A percentile compares a stretch with the other conserved stretches of the same genome.
These are phyloP conservation scores for Solanum bukasovii DNA, from an alignment of 257 asterid species.

Conservation along the genomic window DNA sequence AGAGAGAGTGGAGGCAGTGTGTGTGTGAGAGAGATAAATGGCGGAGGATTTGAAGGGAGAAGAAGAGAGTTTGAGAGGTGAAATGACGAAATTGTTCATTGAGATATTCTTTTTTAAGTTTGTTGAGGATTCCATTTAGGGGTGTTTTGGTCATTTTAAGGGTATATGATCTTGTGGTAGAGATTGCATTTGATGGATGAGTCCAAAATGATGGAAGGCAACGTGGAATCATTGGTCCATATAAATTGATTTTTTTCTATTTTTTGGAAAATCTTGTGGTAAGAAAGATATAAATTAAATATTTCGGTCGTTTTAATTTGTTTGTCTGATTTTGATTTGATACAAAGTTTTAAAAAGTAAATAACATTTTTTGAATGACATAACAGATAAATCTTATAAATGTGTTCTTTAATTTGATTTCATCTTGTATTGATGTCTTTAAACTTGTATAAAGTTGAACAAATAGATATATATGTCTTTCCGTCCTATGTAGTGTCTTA, in stretches of 20 bases:
- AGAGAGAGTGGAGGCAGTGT: neutral
- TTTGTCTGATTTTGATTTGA: neutral
- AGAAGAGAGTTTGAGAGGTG: neutral
- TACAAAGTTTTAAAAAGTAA: neutral
- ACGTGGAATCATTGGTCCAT: neutral
- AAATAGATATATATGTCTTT: too few species aligned
- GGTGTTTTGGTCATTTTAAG: neutral
- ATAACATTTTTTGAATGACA: neutral
- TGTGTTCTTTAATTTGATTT: too few species aligned
- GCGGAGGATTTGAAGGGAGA: neutral
- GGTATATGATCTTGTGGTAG: neutral
- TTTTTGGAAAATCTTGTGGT: neutral
- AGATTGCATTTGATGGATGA: neutral
- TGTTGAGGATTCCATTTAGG: neutral
- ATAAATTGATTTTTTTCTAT: neutral
- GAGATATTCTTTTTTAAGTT: constrained; percentile 6
- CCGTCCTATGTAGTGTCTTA: neutral
- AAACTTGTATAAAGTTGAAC: too few species aligned
- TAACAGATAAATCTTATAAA: too few species aligned
- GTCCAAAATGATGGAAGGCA: neutral
- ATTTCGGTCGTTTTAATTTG: rapidly evolving
- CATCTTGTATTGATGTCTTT: neutral
- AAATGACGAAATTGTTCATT: constrained; percentile 20
- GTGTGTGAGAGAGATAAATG: neutral
- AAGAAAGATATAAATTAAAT: neutral